phyloP scores from a whole-genome alignment of 495 filamentous ascomycete species.

The Aspergillus diversus region DNA sequence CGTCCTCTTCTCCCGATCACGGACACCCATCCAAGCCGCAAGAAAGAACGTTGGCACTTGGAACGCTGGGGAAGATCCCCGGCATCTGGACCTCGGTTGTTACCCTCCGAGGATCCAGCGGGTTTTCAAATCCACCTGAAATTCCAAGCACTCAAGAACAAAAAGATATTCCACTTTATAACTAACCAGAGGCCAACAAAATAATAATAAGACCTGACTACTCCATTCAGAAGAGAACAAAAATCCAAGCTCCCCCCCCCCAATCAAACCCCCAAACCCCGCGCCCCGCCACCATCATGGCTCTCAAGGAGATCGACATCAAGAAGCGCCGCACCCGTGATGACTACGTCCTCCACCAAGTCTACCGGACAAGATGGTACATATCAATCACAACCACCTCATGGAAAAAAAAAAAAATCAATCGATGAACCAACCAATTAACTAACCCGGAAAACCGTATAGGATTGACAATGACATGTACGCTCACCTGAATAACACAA shows the following conservation, averaged over 20 bases:
- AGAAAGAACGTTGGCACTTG: neutral
- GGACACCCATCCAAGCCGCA: neutral
- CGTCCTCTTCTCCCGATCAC: too few species aligned
- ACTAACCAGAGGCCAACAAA: neutral
- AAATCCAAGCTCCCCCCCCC: neutral
- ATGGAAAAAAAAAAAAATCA: neutral
- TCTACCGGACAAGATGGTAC: constrained; percentile 90
- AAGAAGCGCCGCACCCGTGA: constrained; percentile 63
- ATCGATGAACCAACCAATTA: neutral
- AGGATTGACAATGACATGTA: constrained; percentile 98
- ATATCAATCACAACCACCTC: constrained; percentile 5
- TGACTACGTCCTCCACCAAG: constrained; percentile 79
- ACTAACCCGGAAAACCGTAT: constrained; percentile 7
- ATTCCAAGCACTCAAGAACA: neutral
- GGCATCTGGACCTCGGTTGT: constrained; percentile 17
- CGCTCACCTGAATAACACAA: constrained; percentile 80
- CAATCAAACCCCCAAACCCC: neutral
- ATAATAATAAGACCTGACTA: neutral
- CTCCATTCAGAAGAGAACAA: neutral
- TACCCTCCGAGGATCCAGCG: constrained; percentile 4
- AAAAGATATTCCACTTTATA: neutral
- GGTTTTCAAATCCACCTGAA: neutral
- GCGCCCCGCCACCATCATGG: constrained; percentile 23
- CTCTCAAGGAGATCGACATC: constrained; percentile 45
- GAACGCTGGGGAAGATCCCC: neutral